phyloP scores from a whole-genome alignment of 495 filamentous ascomycete genomes.

The Daldinia loculata region DNA sequence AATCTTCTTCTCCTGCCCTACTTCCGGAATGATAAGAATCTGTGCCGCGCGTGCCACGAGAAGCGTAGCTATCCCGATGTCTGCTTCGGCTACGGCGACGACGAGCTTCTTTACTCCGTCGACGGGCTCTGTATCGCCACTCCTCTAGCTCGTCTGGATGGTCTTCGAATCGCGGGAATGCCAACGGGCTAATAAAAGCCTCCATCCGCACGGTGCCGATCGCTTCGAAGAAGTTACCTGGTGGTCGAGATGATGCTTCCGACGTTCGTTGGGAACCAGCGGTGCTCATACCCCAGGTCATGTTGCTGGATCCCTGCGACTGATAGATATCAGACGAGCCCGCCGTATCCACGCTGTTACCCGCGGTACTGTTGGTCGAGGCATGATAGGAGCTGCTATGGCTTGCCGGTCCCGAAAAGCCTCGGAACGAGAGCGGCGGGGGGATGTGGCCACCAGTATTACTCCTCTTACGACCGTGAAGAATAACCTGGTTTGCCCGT shows the following conservation, averaged over 20 bases:
- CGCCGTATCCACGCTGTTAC: slow-evolving; percentile 59
- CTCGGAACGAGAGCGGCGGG: slow-evolving; percentile 73
- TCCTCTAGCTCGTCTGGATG: slow-evolving; percentile 59
- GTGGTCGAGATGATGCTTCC: slow-evolving; percentile 66
- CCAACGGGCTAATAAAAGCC: slow-evolving; percentile 79
- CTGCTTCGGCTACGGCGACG: slow-evolving; percentile 60
- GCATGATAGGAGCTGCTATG: slow-evolving; percentile 52
- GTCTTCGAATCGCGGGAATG: slow-evolving; percentile 54
- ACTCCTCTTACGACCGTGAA: slow-evolving; percentile 83
- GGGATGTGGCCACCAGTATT: slow-evolving; percentile 77
- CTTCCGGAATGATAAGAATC: slow-evolving; percentile 50
- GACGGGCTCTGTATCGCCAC: slow-evolving; percentile 49
- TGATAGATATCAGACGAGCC: slow-evolving; percentile 69
- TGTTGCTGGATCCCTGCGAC: slow-evolving; percentile 49
- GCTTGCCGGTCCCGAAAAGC: slow-evolving; percentile 72
- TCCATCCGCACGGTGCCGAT: slow-evolving; percentile 97
- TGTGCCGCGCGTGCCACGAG: slow-evolving; percentile 54
- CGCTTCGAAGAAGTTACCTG: slow-evolving; percentile 72
- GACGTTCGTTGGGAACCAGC: slow-evolving; percentile 62
- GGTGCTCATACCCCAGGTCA: slow-evolving; percentile 53
- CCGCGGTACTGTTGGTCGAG: slow-evolving; percentile 60
- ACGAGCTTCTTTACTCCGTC: slow-evolving; percentile 59
- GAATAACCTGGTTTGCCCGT: slow-evolving; percentile 49
- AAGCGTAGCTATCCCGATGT: slow-evolving; percentile 59
- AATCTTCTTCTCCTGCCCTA: slow-evolving; percentile 53